Percentiles rank a stretch among this genome's conserved stretches.
phyloP scores from a whole-genome alignment of 805 yeast genomes.

The Kockiozyma suomiensis region DNA sequence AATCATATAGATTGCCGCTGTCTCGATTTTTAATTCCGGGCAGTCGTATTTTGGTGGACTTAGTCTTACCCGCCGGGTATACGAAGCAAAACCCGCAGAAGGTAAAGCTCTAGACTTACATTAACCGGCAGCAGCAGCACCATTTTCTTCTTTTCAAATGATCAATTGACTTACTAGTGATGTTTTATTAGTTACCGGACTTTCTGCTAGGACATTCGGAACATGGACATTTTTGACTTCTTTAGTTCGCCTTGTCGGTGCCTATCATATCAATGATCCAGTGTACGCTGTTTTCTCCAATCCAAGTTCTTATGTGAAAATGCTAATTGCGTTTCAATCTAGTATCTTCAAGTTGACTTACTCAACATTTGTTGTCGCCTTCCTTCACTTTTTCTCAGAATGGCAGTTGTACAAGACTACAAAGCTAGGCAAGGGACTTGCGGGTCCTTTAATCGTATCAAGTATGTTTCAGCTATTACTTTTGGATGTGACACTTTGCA shows the following conservation, averaged over 20 bases:
- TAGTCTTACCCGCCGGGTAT: constrained; percentile 75
- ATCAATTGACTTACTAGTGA: background rate
- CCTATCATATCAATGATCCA: constrained; percentile 68
- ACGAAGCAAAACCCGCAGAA: constrained; percentile 62
- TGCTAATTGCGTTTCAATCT: no score
- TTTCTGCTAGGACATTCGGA: constrained; percentile 96
- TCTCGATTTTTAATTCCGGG: constrained; percentile 86
- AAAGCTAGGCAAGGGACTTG: constrained; percentile 80
- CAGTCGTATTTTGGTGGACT: constrained; percentile 83
- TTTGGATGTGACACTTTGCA: background rate
- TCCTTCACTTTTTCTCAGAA: constrained; percentile 79
- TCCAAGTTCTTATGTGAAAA: no score
- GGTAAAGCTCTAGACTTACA: no score
- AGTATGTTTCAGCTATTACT: constrained; percentile 17
- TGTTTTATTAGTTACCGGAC: constrained; percentile 45
- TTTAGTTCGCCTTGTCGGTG: constrained; percentile 82
- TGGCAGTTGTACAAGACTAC: constrained; percentile 80
- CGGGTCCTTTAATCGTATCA: constrained; percentile 81
- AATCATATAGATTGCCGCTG: constrained; percentile 60
- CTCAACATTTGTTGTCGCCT: constrained; percentile 80
- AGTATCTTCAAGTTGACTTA: constrained; percentile 72
- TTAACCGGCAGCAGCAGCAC: no score
- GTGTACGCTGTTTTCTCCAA: constrained; percentile 43
- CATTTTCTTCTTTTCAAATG: background rate
- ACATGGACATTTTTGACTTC: constrained; percentile 95